Percentiles rank a stretch among this genome's conserved stretches.
These are phyloP conservation scores for Chaetoceros tenuissimus DNA, from an alignment of 108 stramenopile genomes.

Conservation along the genomic window DNA sequence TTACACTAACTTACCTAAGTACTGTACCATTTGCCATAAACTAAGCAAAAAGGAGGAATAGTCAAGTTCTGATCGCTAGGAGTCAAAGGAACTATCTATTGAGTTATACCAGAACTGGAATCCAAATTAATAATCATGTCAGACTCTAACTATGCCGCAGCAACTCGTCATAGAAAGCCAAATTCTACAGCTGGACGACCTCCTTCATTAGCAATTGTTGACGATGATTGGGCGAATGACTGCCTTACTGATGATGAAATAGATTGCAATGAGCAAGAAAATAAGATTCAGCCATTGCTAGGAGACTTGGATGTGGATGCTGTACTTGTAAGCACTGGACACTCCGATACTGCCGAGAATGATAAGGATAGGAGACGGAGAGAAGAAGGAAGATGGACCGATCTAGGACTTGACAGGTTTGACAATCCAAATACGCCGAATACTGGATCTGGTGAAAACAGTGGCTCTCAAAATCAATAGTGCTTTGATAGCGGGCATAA, in stretches of 20 bases:
- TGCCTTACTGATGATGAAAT: conserved; percentile 69
- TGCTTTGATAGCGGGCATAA: neutral
- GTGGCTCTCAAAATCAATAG: neutral
- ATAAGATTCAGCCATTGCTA: conserved; percentile 46
- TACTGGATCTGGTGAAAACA: conserved; percentile 1
- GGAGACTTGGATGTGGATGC: conserved; percentile 75
- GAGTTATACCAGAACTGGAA: too few relatives aligned
- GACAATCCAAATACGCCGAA: conserved; percentile 17
- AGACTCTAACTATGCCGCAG: conserved; percentile 66
- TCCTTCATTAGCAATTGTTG: conserved; percentile 58
- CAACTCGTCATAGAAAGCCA: conserved; percentile 50
- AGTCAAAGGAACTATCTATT: too few relatives aligned
- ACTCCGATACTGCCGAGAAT: conserved; percentile 47
- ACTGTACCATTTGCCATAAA: too few relatives aligned
- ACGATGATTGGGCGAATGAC: conserved; percentile 71
- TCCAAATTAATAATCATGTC: too few relatives aligned
- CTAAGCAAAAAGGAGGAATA: too few relatives aligned
- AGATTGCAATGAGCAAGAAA: conserved; percentile 46
- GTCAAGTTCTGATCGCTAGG: too few relatives aligned
- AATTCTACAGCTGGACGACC: conserved; percentile 31
- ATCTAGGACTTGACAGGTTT: conserved; percentile 76
- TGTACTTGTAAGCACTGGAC: conserved; percentile 63
- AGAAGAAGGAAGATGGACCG: conserved; percentile 76
- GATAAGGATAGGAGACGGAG: conserved; percentile 52
- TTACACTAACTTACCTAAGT: too few relatives aligned